Conservation (phyloP, 805 yeast genomes). For the Lipomyces yamadae region DNA sequence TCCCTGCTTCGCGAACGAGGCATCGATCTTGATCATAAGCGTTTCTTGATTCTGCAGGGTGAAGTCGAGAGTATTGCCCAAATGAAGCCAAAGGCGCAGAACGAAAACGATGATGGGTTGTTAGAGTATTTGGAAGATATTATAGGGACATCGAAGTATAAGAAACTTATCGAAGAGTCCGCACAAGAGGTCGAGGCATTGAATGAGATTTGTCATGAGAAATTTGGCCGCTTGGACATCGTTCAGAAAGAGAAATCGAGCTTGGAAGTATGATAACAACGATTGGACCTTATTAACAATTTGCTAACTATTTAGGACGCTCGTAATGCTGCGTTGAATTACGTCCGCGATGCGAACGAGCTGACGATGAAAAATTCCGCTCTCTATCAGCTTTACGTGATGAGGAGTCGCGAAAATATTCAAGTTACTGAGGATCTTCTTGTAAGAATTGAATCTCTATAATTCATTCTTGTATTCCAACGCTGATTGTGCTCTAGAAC, state of each 20-base stretch:
- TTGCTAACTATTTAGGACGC: conserved; percentile 52
- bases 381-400: conserved; percentile 54
- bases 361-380: conserved; percentile 59
- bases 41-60: conserved; percentile 94
- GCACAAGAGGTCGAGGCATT: conserved; percentile 66
- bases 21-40: conserved; percentile 90
- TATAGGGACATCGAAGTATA: conserved; percentile 89
- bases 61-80: conserved; percentile 98
- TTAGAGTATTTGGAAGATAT: conserved; percentile 95
- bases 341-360: conserved; percentile 66
- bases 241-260: conserved; percentile 75
- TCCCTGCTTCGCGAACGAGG: conserved; percentile 75
- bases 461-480: background rate
- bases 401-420: conserved; percentile 50
- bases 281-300: conserved; percentile 16
- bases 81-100: conserved; percentile 97
- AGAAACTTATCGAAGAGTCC: conserved; percentile 71
- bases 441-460: conserved; percentile 19
- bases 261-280: conserved; percentile 39
- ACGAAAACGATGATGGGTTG: conserved; percentile 88
- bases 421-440: conserved; percentile 49
- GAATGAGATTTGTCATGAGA: conserved; percentile 80
- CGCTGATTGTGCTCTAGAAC: background rate
- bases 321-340: conserved; percentile 71
- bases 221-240: conserved; percentile 75